Conservation (phyloP, 768 basidiomycete genomes). For the Hemileccinum rubropunctum region DNA sequence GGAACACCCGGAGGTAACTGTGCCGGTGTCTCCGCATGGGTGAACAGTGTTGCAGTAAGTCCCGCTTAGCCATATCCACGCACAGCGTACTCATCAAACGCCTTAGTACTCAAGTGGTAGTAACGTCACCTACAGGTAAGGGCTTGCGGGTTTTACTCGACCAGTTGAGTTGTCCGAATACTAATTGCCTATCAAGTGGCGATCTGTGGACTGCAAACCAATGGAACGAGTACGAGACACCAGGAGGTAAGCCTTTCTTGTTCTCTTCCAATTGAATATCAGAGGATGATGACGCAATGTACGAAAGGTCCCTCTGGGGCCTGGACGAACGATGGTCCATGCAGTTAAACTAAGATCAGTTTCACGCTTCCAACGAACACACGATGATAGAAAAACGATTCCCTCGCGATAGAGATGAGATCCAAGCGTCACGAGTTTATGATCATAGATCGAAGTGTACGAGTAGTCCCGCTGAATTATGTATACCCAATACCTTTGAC, state of each 20-base stretch:
- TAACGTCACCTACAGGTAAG: conserved; percentile 42
- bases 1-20: conserved; percentile 33
- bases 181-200: conserved; percentile 29
- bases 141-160: background rate
- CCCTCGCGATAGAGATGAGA: background rate
- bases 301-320: conserved; percentile 44
- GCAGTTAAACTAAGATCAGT: conserved; percentile 21
- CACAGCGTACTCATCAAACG: background rate
- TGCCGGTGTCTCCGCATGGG: conserved; percentile 42
- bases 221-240: conserved; percentile 42
- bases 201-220: conserved; percentile 46
- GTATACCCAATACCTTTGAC: background rate
- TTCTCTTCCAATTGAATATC: background rate
- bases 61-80: background rate
- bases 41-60: conserved; percentile 34
- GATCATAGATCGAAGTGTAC: background rate
- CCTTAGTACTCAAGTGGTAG: conserved; percentile 41
- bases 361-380: background rate
- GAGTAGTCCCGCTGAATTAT: background rate
- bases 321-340: conserved; percentile 59
- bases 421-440: background rate
- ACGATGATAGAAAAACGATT: background rate
- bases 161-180: background rate
- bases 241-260: conserved; percentile 21
- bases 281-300: background rate